Evolutionary conservation across 2,329 filamentous ascomycete genomes (phyloP), one percentile per base, ranked within the genome.

Genomic region (Acrodontium crateriforme): DNA sequence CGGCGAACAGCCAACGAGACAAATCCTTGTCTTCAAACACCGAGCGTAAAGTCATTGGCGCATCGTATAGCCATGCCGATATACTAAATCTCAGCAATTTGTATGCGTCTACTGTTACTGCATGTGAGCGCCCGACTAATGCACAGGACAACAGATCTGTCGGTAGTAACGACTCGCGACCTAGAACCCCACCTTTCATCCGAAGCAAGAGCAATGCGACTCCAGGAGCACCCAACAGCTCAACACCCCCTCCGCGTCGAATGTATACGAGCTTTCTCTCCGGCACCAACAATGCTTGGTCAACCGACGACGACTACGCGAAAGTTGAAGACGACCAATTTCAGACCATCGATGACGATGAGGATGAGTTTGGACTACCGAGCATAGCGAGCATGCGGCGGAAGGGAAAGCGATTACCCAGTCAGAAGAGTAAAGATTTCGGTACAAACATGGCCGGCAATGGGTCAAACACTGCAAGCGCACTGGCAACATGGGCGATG

Each of bases 61-160:
- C 89, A 31, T 78, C 85, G 24, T 98, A 98, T 53, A 95, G 89
- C 9, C 89, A 98, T 56, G 82, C 87, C 16, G 85, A 95, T 58
- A 82, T 93, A 50, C 67, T 94, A 45, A 92, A 87, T 56, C 78
- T 87, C 48, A 81, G 83, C 48, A 71, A 74, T 16, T 46, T 87
- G 82, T 89, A 68, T 41, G 69, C 12, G n/a, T 22, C n/a, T n/a
- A n/a, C n/a, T 19, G 17, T 10, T 26, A 28, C 27, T 8, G 13
- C 26, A 15, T 30, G 12, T 24, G 25, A 29, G 29, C 15, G 9
- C 22, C 8, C 15, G 26, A 8, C 29, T 15, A 19, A n/a, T 20
- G n/a, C 4, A 12, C 5, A n/a, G n/a, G n/a, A n/a, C n/a, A n/a
- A n/a, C n/a, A 47, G 42, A 28, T 46, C 39, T n/a, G 19, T 47